These are phyloP conservation scores for Lotmaria passim DNA, from an alignment of 208 protist species.

Conservation along the genomic window DNA sequence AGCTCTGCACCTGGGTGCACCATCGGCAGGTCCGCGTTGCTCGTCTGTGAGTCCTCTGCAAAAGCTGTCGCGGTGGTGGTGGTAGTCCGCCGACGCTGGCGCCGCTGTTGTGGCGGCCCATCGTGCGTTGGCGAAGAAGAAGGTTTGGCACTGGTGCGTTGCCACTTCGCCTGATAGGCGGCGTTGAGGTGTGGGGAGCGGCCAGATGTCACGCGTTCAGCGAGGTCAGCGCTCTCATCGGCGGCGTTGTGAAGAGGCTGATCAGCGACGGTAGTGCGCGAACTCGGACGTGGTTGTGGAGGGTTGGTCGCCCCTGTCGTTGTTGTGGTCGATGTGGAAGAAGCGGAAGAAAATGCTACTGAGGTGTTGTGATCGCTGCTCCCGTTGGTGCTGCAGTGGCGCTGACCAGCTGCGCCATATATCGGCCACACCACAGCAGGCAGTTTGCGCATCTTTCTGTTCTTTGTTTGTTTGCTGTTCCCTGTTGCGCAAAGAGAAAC, in stretches of 20 bases:
- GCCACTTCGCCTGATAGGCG: slow-evolving; percentile 10
- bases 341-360: neutral
- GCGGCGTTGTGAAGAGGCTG: neutral
- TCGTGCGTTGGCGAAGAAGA: neutral
- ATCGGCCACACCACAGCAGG: neutral
- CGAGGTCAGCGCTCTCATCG: neutral
- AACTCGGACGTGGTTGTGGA: neutral
- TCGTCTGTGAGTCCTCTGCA: neutral
- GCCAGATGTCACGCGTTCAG: neutral
- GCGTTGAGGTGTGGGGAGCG: slow-evolving; percentile 11
- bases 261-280: neutral
- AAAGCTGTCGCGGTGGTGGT: neutral
- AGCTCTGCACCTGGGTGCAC: slow-evolving; percentile 16
- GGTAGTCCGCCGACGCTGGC: neutral
- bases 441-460: neutral
- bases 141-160: neutral
- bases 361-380: neutral
- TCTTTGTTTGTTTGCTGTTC: neutral
- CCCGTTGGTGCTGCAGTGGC: neutral
- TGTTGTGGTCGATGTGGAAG: neutral
- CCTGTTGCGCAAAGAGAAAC: no score
- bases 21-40: slow-evolving; percentile 9
- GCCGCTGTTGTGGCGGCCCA: neutral
- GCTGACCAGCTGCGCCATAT: neutral
- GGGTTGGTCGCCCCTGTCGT: neutral